Percentiles rank a stretch among this genome's conserved stretches.
Conservation (phyloP, 768 basidiomycete species). For the Mycena vulgaris region DNA sequence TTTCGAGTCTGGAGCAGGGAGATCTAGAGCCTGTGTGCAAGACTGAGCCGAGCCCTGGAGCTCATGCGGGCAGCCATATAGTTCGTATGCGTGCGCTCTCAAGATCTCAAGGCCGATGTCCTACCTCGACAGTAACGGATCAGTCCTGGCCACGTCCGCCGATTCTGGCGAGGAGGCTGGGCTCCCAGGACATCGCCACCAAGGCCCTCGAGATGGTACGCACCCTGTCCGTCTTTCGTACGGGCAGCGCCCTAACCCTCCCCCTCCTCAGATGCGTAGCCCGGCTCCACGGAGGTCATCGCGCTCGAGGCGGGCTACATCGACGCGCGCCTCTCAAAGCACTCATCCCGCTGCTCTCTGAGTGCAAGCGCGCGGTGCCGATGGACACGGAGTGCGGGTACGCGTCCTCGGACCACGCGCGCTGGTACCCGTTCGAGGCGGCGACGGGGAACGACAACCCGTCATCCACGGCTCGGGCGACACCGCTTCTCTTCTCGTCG, state of each 20-base stretch:
- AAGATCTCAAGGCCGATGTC: too few species aligned
- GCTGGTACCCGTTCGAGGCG: conserved; percentile 64
- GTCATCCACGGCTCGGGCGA: conserved; percentile 60
- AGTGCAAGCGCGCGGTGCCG: conserved; percentile 51
- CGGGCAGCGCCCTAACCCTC: too few species aligned
- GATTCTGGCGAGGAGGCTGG: conserved; percentile 63
- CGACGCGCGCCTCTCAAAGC: conserved; percentile 57
- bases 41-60: too few species aligned
- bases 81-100: too few species aligned
- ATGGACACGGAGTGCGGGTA: conserved; percentile 58
- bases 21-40: too few species aligned
- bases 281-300: conserved; percentile 59
- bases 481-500: conserved; percentile 64
- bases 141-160: conserved; percentile 56
- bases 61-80: too few species aligned
- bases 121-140: too few species aligned
- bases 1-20: too few species aligned
- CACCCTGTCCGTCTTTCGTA: too few species aligned
- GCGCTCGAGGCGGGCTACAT: conserved; percentile 59
- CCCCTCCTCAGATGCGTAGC: conserved; percentile 39
- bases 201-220: conserved; percentile 59
- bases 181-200: conserved; percentile 61
- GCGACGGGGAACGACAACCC: conserved; percentile 61
- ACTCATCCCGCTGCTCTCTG: conserved; percentile 55
- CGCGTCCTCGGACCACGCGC: conserved; percentile 63